Percentiles rank a stretch among this genome's conserved stretches.
Conservation (phyloP, 805 yeast genomes). For the Starmerella vitae region DNA sequence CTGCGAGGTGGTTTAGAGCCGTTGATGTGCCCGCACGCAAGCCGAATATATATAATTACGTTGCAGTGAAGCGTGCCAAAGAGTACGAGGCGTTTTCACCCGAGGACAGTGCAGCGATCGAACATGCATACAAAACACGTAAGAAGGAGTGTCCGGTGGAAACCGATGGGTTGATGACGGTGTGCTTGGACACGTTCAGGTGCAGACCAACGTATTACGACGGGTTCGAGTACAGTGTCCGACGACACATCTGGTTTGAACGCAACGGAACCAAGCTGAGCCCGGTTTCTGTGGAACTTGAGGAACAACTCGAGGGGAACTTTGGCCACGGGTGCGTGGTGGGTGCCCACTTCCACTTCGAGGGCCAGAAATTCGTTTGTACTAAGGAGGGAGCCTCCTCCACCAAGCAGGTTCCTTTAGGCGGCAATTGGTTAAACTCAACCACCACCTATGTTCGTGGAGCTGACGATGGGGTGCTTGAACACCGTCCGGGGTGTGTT, state of each 20-base stretch:
- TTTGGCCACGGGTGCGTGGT: constrained; percentile 27
- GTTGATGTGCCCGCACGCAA: constrained; percentile 60
- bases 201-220: constrained; percentile 72
- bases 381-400: not conserved
- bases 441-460: constrained; percentile 3
- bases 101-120: constrained; percentile 50
- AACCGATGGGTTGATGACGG: constrained; percentile 69
- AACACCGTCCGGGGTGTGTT: not conserved
- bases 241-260: constrained; percentile 75
- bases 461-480: not conserved
- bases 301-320: constrained; percentile 47
- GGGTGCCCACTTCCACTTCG: not conserved
- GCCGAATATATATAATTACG: constrained; percentile 48
- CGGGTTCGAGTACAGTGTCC: constrained; percentile 70
- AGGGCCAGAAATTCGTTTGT: not conserved
- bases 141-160: constrained; percentile 42
- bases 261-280: constrained; percentile 33
- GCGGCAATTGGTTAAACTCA: not conserved
- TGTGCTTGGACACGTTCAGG: constrained; percentile 41
- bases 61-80: constrained; percentile 34
- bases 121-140: constrained; percentile 30
- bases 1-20: constrained; percentile 62
- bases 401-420: too few species aligned
- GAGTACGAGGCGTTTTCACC: constrained; percentile 57
- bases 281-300: constrained; percentile 40